Evolutionary conservation across 352 stramenopile genomes (phyloP).

Genomic region (Phytophthora multivora): DNA sequence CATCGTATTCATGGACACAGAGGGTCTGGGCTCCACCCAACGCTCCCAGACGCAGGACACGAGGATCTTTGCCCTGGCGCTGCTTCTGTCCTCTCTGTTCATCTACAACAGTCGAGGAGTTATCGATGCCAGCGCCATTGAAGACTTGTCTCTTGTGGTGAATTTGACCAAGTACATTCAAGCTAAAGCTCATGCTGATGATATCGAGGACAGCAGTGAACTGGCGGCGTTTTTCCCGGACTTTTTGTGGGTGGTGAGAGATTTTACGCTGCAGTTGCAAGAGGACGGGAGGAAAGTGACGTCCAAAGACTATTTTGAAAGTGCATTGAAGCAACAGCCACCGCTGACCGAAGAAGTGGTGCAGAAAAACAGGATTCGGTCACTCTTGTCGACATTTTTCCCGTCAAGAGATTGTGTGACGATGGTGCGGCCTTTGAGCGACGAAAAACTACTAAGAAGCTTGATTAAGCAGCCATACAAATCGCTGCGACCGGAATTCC

Average conservation of each 20-base stretch:
- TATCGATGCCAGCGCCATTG: conserved; percentile 76
- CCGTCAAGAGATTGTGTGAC: conserved; percentile 77
- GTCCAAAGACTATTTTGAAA: conserved; percentile 75
- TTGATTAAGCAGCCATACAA: conserved; percentile 62
- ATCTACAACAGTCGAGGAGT: conserved; percentile 83
- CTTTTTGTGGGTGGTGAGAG: conserved; percentile 82
- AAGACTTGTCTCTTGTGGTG: conserved; percentile 79
- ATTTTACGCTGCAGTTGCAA: conserved; percentile 75
- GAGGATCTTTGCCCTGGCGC: conserved; percentile 68
- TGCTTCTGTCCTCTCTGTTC: conserved; percentile 74
- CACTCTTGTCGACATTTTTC: conserved; percentile 70
- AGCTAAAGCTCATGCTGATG: conserved; percentile 34
- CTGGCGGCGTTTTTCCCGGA: conserved; percentile 67
- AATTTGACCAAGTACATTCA: conserved; percentile 82
- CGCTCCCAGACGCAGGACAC: conserved; percentile 75
- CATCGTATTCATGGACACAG: conserved; percentile 80
- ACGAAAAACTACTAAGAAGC: conserved; percentile 61
- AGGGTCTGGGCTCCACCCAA: conserved; percentile 68
- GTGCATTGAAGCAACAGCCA: conserved; percentile 63
- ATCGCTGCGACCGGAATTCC: conserved; percentile 66
- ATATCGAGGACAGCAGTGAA: conserved; percentile 33
- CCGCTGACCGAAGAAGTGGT: conserved; percentile 50
- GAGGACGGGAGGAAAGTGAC: conserved; percentile 63
- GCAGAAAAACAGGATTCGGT: conserved; percentile 69
- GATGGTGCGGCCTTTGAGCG: conserved; percentile 75